These are phyloP conservation scores for Sporobolomyces roseus DNA, from an alignment of 768 basidiomycete genomes.

Conservation along the genomic window DNA sequence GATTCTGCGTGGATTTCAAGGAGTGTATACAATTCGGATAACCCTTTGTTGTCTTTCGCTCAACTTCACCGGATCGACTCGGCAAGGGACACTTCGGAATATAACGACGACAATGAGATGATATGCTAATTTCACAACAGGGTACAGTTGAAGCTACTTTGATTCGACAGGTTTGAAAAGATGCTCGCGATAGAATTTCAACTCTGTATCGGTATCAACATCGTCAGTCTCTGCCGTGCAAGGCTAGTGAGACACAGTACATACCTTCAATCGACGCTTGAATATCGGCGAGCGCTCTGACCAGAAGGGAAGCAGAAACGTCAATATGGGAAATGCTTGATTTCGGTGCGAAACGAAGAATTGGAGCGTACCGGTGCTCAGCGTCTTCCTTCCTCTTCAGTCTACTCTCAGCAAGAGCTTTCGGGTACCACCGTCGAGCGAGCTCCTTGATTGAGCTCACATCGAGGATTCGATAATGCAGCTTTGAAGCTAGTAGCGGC, in stretches of 20 bases:
- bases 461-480: slow-evolving; percentile 51
- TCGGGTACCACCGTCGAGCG: slow-evolving; percentile 49
- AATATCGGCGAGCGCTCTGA: slow-evolving; percentile 36
- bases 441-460: slow-evolving; percentile 46
- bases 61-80: no score
- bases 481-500: slow-evolving; percentile 47
- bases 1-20: no score
- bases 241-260: background rate
- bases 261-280: slow-evolving; percentile 33
- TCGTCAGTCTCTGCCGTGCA: no score
- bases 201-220: slow-evolving; percentile 12
- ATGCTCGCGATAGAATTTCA: slow-evolving; percentile 31
- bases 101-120: no score
- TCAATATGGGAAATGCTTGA: no score
- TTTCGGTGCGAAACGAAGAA: background rate
- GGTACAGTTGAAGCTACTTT: background rate
- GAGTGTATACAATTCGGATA: no score
- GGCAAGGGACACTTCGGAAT: no score
- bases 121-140: no score
- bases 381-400: slow-evolving; percentile 31
- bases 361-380: slow-evolving; percentile 31
- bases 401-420: slow-evolving; percentile 1
- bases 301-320: background rate
- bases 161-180: slow-evolving; percentile 19
- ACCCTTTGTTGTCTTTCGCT: no score